A percentile compares a stretch with the other conserved stretches of the same genome.
Conservation (phyloP, 805 yeast species). For the Maudiozyma bulderi region DNA sequence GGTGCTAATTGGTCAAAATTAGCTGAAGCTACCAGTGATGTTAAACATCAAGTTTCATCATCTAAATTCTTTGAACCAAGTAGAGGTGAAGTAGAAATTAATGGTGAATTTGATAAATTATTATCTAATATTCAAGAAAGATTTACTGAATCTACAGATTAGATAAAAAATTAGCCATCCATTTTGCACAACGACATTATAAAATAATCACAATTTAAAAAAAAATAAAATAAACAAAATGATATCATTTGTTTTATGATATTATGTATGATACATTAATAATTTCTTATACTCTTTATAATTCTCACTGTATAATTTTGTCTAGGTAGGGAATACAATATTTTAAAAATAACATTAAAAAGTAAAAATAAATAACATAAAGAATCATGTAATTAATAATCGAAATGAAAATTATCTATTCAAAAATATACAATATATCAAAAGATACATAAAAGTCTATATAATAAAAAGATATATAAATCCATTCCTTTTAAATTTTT, state of each 20-base stretch:
- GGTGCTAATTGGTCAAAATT: slow-evolving; percentile 95
- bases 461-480: too few species aligned
- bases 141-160: slow-evolving; percentile 93
- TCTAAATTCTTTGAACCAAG: slow-evolving; percentile 95
- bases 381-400: too few species aligned
- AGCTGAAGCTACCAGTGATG: slow-evolving; percentile 79
- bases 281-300: too few species aligned
- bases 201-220: background rate
- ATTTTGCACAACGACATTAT: background rate
- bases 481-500: too few species aligned
- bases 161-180: background rate
- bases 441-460: too few species aligned
- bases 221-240: background rate
- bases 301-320: too few species aligned
- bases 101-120: slow-evolving; percentile 67
- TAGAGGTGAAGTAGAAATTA: slow-evolving; percentile 73
- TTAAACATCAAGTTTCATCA: slow-evolving; percentile 87
- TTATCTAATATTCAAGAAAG: slow-evolving; percentile 70
- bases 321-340: too few species aligned
- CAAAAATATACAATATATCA: too few species aligned
- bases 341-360: too few species aligned
- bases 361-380: too few species aligned
- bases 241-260: background rate
- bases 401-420: too few species aligned
- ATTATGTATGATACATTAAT: background rate